Evolutionary conservation across 768 basidiomycete species (phyloP).

Genomic region (Stropharia rugosoannulata): DNA sequence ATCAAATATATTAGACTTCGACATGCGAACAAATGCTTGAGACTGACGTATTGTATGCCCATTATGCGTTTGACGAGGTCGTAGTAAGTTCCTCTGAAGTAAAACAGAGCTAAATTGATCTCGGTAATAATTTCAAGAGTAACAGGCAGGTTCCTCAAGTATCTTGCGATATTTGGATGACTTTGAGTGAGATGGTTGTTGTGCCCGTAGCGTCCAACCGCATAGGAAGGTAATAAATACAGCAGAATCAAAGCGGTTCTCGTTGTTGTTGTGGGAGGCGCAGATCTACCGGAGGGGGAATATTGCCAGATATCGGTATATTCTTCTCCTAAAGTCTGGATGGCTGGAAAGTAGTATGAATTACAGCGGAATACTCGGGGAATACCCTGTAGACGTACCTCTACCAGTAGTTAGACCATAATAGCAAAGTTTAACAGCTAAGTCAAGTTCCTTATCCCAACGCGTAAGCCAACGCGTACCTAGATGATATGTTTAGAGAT

Average conservation of each 20-base stretch:
- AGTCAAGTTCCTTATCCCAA: constrained; percentile 81
- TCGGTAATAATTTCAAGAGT: constrained; percentile 60
- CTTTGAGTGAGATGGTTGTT: constrained; percentile 34
- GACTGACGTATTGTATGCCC: constrained; percentile 64
- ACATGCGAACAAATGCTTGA: not conserved
- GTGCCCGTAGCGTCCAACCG: constrained; percentile 49
- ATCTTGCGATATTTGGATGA: constrained; percentile 31
- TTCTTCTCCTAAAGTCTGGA: constrained; percentile 88
- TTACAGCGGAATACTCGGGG: not conserved
- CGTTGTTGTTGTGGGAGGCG: constrained; percentile 42
- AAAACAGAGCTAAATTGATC: constrained; percentile 79
- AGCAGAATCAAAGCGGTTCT: constrained; percentile 63
- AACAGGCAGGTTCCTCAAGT: constrained; percentile 43
- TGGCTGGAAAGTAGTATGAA: constrained; percentile 40
- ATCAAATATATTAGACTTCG: not conserved
- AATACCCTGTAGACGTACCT: constrained; percentile 40
- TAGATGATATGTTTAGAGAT: constrained; percentile 25
- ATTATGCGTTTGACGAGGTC: constrained; percentile 66
- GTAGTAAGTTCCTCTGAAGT: constrained; percentile 79
- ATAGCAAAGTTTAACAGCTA: constrained; percentile 66
- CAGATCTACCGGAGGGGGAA: constrained; percentile 35
- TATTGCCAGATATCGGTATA: constrained; percentile 86
- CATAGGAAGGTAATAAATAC: constrained; percentile 63
- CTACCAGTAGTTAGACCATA: constrained; percentile 73
- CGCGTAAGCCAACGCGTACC: constrained; percentile 78